Evolutionary conservation across 805 yeast genomes (phyloP), one percentile per base, ranked within the genome.

Genomic region (Wickerhamiella lipophila): DNA sequence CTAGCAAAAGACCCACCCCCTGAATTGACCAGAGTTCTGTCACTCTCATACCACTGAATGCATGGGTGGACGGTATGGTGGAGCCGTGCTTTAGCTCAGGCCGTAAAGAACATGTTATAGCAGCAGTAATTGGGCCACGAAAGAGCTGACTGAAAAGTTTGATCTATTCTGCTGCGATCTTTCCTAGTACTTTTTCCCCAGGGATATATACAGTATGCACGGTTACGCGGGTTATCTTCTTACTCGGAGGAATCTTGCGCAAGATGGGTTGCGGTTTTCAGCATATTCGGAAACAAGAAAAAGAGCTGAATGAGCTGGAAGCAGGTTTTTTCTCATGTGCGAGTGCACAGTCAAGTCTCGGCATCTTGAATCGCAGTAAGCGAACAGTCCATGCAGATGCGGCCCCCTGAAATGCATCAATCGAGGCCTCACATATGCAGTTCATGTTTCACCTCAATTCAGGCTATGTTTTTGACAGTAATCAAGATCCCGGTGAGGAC

Each of bases 311-410:
- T n/a, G 15, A 29, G 15, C 13, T 29, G 6, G 12, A n/a, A 11
- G 15, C 6, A 29, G 15, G 8, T n/a, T 15, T 32, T 4, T 32
- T 6, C 19, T 16, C 5, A 15, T 11, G 15, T 32, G 38, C 19
- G 18, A 16, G 18, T 15, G 5, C 19, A 9, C 15, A 3, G 8
- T 36, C 26, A 36, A 3, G 41, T 36, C n/a, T 36, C 18, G 13
- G 41, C 41, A 36, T 36, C 41, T 36, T 36, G 18, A n/a, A 36
- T 36, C 26, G 15, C 13, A 12, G 26, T 21, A 36, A 36, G 41
- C 23, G 41, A 19, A 19, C 41, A 19, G 9, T 21, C 3, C 3
- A 22, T 19, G 38, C 38, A 32, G 19, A 5, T 11, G 5, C n/a
- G 38, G 19, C 19, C 19, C 38, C 38, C n/a, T n/a, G 38, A 32